Evolutionary conservation across 495 filamentous ascomycete genomes (phyloP).

Genomic region (Podospora australis): DNA sequence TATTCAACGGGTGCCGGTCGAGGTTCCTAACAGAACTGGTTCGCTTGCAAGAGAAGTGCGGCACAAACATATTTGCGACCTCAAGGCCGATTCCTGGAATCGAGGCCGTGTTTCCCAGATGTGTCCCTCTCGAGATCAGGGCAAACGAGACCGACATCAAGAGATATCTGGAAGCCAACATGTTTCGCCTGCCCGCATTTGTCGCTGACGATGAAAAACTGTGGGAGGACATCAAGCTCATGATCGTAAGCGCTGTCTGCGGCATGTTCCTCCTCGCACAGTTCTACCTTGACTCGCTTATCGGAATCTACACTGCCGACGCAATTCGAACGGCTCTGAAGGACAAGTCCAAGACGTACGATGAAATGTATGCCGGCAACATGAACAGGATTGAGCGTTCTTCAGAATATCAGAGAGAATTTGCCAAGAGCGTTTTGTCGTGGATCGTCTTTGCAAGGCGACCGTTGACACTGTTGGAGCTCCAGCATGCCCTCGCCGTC

Average conservation of each 20-base stretch:
- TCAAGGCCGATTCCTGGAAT: constrained; percentile 34
- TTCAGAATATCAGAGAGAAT: constrained; percentile 13
- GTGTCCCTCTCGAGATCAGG: constrained; percentile 27
- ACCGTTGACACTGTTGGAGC: constrained; percentile 35
- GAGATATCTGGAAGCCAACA: constrained; percentile 24
- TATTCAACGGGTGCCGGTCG: neutral
- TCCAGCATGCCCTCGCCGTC: constrained; percentile 45
- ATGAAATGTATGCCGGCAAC: constrained; percentile 33
- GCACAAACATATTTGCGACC: constrained; percentile 33
- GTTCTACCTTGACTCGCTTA: constrained; percentile 42
- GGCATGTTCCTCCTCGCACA: constrained; percentile 49
- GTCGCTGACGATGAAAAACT: constrained; percentile 17
- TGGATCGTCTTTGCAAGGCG: constrained; percentile 42
- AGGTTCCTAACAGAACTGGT: constrained; percentile 11
- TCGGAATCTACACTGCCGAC: constrained; percentile 23
- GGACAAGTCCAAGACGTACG: constrained; percentile 22
- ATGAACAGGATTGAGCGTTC: constrained; percentile 42
- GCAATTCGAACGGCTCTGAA: constrained; percentile 30
- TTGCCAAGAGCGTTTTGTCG: constrained; percentile 33
- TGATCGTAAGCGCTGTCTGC: constrained; percentile 24
- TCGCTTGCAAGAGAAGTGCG: constrained; percentile 16
- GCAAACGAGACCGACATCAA: constrained; percentile 33
- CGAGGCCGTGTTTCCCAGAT: neutral
- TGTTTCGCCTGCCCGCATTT: constrained; percentile 19
- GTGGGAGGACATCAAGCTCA: constrained; percentile 24